These are phyloP conservation scores for Pseudozyma hubeiensis DNA, from an alignment of 1,284 basidiomycete species.

Conservation along the genomic window DNA sequence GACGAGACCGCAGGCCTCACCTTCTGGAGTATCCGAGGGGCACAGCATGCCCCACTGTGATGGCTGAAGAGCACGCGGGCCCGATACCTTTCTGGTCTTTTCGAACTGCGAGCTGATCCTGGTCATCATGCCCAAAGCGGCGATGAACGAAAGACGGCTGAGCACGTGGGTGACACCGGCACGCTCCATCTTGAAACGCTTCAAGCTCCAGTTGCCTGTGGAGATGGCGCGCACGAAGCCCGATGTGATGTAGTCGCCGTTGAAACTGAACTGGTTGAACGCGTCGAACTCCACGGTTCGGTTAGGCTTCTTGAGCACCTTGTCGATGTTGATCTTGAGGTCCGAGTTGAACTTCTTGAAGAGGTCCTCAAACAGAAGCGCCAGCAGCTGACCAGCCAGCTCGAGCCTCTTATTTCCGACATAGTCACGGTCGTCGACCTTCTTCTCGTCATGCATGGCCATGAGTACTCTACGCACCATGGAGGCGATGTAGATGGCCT, in stretches of 20 bases:
- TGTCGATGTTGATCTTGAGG: slow-evolving; percentile 95
- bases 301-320: slow-evolving; percentile 95
- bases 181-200: slow-evolving; percentile 99
- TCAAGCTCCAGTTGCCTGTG: slow-evolving; percentile 98
- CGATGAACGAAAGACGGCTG: slow-evolving; percentile 93
- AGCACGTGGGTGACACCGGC: slow-evolving; percentile 99
- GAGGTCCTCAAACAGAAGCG: slow-evolving; percentile 93
- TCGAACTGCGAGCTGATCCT: slow-evolving; percentile 98
- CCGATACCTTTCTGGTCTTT: slow-evolving; percentile 98
- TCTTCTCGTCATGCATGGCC: slow-evolving; percentile 95
- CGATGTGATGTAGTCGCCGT: slow-evolving; percentile 87
- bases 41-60: slow-evolving; percentile 99
- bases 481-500: slow-evolving; percentile 96
- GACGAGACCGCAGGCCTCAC: slow-evolving; percentile 97
- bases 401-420: slow-evolving; percentile 99
- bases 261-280: slow-evolving; percentile 89
- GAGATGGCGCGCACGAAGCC: slow-evolving; percentile 98
- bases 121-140: slow-evolving; percentile 99
- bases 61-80: slow-evolving; percentile 94
- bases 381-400: slow-evolving; percentile 94
- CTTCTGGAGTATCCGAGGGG: slow-evolving; percentile 98
- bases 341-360: slow-evolving; percentile 99
- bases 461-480: slow-evolving; percentile 97
- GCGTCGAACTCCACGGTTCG: slow-evolving; percentile 96
- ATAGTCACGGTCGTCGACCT: slow-evolving; percentile 98